Evolutionary conservation across 768 basidiomycete species (phyloP).

Genomic region (Suillus luteus): DNA sequence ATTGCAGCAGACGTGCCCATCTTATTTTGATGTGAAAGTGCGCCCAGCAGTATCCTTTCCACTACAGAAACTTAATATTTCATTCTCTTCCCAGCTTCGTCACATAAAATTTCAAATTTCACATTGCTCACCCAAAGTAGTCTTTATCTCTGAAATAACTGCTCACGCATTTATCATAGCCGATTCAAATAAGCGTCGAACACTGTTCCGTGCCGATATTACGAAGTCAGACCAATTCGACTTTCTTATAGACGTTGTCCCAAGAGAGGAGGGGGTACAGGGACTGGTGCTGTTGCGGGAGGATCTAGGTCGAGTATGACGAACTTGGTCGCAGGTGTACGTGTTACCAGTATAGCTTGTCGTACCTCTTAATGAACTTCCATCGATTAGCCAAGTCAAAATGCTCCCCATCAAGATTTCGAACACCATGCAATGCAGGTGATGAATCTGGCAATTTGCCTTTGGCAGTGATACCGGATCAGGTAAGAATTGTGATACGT

Average conservation of each 20-base stretch:
- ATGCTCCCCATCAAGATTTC: conserved; percentile 25
- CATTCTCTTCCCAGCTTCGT: background rate
- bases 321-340: conserved; percentile 28
- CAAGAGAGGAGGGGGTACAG: conserved; percentile 64
- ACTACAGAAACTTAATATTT: background rate
- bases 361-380: conserved; percentile 4
- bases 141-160: conserved; percentile 97
- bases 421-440: conserved; percentile 23
- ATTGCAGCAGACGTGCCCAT: conserved; percentile 98
- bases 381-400: conserved; percentile 29
- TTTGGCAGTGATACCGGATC: conserved; percentile 27
- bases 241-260: conserved; percentile 95
- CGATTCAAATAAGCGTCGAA: conserved; percentile 95
- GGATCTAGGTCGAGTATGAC: conserved; percentile 16
- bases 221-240: conserved; percentile 95
- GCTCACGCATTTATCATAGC: conserved; percentile 94
- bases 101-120: background rate
- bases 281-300: background rate
- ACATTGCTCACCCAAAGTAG: conserved; percentile 33
- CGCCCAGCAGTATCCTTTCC: conserved; percentile 35
- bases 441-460: conserved; percentile 22
- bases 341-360: conserved; percentile 7
- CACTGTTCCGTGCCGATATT: conserved; percentile 89
- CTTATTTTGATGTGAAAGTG: conserved; percentile 96
- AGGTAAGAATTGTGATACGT: conserved; percentile 15